These are phyloP conservation scores for Cinnamomum micranthum DNA, from an alignment of 164 flowering plant species.

Conservation along the genomic window DNA sequence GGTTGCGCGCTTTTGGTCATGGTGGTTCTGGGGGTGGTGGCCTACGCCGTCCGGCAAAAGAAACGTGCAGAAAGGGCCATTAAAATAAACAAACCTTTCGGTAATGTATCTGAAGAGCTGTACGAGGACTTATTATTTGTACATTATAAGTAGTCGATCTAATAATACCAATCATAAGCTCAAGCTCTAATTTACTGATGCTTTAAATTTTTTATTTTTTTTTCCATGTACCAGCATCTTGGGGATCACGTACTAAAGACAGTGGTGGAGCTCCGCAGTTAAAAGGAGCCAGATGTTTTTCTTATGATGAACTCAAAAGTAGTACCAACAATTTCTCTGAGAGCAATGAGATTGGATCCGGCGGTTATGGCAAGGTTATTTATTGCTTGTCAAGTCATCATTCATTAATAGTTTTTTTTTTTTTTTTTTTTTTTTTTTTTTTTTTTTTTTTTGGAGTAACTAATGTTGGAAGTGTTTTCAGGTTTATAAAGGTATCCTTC, in stretches of 20 bases:
- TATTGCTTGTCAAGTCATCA: neutral
- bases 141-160: neutral
- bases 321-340: constrained; percentile 56
- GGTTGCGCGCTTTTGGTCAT: constrained; percentile 42
- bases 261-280: constrained; percentile 34
- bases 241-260: constrained; percentile 27
- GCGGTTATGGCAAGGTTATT: constrained; percentile 67
- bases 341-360: constrained; percentile 49
- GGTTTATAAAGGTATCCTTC: constrained; percentile 59
- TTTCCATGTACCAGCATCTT: constrained; percentile 29
- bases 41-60: constrained; percentile 67
- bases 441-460: neutral
- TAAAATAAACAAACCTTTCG: constrained; percentile 58
- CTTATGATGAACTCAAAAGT: constrained; percentile 49
- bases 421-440: no score
- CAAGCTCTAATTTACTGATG: neutral
- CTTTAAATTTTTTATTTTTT: neutral
- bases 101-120: constrained; percentile 23
- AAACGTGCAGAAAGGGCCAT: constrained; percentile 70
- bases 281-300: constrained; percentile 53
- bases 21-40: constrained; percentile 39
- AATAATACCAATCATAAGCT: neutral
- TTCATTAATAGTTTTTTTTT: neutral
- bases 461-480: constrained; percentile 7
- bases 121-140: neutral